These are phyloP conservation scores for Neurospora crassa DNA, from an alignment of 2,329 filamentous ascomycete genomes.

Conservation along the genomic window DNA sequence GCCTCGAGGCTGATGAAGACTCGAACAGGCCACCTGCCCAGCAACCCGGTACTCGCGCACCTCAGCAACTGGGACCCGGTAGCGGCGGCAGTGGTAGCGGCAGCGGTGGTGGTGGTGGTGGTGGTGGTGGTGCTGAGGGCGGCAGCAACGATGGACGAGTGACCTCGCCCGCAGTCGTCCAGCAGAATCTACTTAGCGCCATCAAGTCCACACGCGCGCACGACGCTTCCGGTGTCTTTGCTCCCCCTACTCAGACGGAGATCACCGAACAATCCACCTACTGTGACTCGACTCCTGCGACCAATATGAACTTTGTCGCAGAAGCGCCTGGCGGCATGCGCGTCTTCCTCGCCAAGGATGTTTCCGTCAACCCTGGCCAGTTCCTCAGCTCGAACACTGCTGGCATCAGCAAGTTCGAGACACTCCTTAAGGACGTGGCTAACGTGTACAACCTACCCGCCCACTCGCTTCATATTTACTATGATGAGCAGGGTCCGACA, in stretches of 20 bases:
- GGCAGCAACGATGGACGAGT: constrained; percentile 39
- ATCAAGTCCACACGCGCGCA: constrained; percentile 70
- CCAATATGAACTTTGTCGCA: constrained; percentile 63
- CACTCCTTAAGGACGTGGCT: constrained; percentile 58
- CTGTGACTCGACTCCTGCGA: constrained; percentile 67
- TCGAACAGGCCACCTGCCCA: constrained; percentile 26
- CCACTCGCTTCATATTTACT: constrained; percentile 73
- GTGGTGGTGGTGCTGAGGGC: background rate
- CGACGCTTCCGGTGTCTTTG: constrained; percentile 64
- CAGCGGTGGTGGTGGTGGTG: background rate
- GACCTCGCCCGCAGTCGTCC: constrained; percentile 50
- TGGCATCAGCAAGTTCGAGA: constrained; percentile 60
- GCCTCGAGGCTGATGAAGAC: constrained; percentile 47
- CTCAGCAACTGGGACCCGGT: background rate
- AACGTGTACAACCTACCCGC: constrained; percentile 62
- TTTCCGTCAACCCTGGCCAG: constrained; percentile 35
- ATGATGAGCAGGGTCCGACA: constrained; percentile 66
- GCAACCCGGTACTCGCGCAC: background rate
- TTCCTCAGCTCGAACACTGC: constrained; percentile 55
- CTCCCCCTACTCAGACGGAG: constrained; percentile 57
- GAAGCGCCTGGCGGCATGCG: constrained; percentile 64
- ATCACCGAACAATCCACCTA: constrained; percentile 79
- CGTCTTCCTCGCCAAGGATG: constrained; percentile 56
- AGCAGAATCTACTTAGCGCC: constrained; percentile 66
- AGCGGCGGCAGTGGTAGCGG: background rate